Base-by-base conservation (phyloP, 164 flowering plant genomes). In the Malania oleifera region DNA sequence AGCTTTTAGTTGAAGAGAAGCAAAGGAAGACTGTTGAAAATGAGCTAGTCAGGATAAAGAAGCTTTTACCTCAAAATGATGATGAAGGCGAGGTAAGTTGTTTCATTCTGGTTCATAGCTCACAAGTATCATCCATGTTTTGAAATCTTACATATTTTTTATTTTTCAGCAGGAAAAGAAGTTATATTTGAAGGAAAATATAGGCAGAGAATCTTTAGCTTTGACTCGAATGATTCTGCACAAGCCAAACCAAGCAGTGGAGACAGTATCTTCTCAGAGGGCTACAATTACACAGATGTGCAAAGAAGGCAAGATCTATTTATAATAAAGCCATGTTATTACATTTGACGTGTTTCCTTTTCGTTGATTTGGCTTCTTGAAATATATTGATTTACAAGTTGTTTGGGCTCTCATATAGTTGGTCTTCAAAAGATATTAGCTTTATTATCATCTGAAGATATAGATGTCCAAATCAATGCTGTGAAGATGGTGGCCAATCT, bases 401-500 rank as follows among this genome's bases (percentile, higher is more conserved):
- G 23, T 41, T 62, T 63, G 53, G 27, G 28, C 50, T 61, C 14
- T 54, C 49, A 29, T 52, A 24, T 67, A 91, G 96, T 91, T 76
- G 96, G 95, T 27, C 83, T 89, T 59, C 76, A 73, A 56, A 91
- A 79, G 82, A 80, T 87, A 61, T 24, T 91, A 27, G 75, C 81
- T 14, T 67, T 84, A 61, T 66, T 89, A 60, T 55, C 71, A 67
- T 89, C 96, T 70, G 85, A 77, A 72, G 91, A 91, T 57, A 47
- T 73, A 35, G 95, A 83, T 67, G 83, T 82, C 57, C 96, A 86
- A 77, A 83, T 74, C 20, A 92, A 91, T 73, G 95, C 95, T 43
- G 82, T 85, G 54, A 91, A 89, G 69, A 84, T 86, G 68, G 80
- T 91, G 43, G 98, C 96, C 53, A 91, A 91, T 71, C 96, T 91